These are phyloP conservation scores for Digitaria exilis DNA, from an alignment of 202 grass and related monocot species.

Conservation along the genomic window DNA sequence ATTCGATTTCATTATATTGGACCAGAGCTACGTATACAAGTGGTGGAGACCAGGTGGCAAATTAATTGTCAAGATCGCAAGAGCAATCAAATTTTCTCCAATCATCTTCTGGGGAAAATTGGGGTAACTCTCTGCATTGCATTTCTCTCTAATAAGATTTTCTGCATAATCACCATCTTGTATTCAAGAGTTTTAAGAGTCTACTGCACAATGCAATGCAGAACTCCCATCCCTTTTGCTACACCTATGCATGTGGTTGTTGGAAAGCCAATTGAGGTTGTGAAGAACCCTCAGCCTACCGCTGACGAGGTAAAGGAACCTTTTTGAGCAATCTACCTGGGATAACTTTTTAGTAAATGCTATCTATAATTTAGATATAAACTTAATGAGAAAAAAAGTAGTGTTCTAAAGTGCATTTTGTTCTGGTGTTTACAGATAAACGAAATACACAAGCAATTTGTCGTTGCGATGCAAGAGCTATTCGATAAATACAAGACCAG, in stretches of 20 bases:
- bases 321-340: neutral
- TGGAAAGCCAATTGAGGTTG: conserved; percentile 76
- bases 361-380: neutral
- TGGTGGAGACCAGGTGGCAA: conserved; percentile 94
- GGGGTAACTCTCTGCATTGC: conserved; percentile 42
- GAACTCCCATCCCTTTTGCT: conserved; percentile 80
- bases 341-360: neutral
- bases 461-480: conserved; percentile 65
- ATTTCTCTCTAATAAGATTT: neutral
- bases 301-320: conserved; percentile 67
- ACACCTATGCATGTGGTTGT: conserved; percentile 79
- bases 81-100: conserved; percentile 92
- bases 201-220: conserved; percentile 32
- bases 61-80: conserved; percentile 79
- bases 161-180: neutral
- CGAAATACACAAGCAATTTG: conserved; percentile 70
- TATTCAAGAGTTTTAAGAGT: conserved; percentile 18
- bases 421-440: conserved; percentile 61
- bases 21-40: conserved; percentile 70
- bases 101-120: conserved; percentile 89
- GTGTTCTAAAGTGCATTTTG: conserved; percentile 19
- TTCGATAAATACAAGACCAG: conserved; percentile 80
- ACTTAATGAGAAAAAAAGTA: neutral
- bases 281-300: conserved; percentile 70
- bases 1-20: conserved; percentile 10